Evolutionary conservation across 1,139 yeast genomes (phyloP).

Genomic region (Diutina scorzettiae): DNA sequence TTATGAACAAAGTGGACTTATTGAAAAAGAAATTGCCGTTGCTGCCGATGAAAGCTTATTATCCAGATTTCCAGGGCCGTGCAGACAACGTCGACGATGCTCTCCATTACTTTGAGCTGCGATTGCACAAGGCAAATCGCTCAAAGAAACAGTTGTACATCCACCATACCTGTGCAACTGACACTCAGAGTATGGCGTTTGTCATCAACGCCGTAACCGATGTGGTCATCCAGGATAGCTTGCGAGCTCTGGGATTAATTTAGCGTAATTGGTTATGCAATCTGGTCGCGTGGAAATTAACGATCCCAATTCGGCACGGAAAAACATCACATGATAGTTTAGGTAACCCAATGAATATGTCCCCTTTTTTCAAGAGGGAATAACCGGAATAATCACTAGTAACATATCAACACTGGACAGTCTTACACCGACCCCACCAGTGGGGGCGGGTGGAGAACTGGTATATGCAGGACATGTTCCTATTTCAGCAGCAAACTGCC

Average conservation of each 20-base stretch:
- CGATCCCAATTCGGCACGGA: too few species aligned
- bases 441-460: too few species aligned
- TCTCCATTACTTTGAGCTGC: slow-evolving; percentile 51
- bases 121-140: slow-evolving; percentile 50
- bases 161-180: slow-evolving; percentile 94
- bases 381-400: too few species aligned
- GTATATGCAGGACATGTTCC: too few species aligned
- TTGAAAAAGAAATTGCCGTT: slow-evolving; percentile 56
- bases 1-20: slow-evolving; percentile 79
- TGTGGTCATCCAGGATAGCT: slow-evolving; percentile 71
- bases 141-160: slow-evolving; percentile 71
- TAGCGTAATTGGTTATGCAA: not conserved
- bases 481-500: too few species aligned
- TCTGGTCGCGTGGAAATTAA: too few species aligned
- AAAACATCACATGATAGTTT: too few species aligned
- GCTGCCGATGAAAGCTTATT: slow-evolving; percentile 55
- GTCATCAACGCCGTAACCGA: slow-evolving; percentile 91
- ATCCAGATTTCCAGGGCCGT: slow-evolving; percentile 61
- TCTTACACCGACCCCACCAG: too few species aligned
- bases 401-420: too few species aligned
- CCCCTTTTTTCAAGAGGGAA: too few species aligned
- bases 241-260: slow-evolving; percentile 74
- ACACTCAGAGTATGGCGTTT: slow-evolving; percentile 74
- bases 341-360: too few species aligned
- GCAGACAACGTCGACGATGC: slow-evolving; percentile 56